phyloP scores from a whole-genome alignment of 306 rosid species.

The Senna siamea region DNA sequence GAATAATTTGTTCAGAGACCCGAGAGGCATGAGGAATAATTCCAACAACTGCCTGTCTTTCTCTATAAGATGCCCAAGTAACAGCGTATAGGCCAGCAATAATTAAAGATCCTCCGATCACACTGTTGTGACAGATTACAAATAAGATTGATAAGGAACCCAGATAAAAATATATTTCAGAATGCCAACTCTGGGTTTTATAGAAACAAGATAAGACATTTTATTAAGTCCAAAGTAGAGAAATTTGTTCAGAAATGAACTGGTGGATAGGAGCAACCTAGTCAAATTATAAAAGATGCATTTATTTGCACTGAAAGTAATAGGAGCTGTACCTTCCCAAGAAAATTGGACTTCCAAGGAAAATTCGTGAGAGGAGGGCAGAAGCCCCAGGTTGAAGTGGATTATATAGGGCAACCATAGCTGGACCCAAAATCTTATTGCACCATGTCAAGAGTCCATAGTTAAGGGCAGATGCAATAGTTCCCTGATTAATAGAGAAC shows the following conservation, averaged over 20 bases:
- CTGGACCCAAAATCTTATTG: conserved; percentile 94
- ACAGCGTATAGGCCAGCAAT: conserved; percentile 83
- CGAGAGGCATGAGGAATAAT: conserved; percentile 52
- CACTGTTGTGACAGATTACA: conserved; percentile 58
- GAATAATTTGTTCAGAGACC: conserved; percentile 61
- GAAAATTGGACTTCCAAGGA: conserved; percentile 91
- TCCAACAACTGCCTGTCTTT: conserved; percentile 62
- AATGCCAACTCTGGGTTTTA: conserved; percentile 12
- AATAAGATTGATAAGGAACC: conserved; percentile 39
- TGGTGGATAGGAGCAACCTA: not conserved
- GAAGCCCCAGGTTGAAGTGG: conserved; percentile 97
- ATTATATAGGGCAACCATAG: conserved; percentile 92
- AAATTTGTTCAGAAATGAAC: conserved; percentile 7
- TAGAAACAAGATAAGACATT: conserved; percentile 17
- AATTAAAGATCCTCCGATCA: conserved; percentile 78
- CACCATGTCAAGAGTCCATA: conserved; percentile 94
- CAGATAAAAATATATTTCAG: not conserved
- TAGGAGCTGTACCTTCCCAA: conserved; percentile 80
- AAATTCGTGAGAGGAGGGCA: conserved; percentile 79
- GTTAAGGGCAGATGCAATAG: conserved; percentile 87
- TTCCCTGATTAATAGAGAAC: conserved; percentile 63
- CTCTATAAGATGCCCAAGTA: conserved; percentile 85
- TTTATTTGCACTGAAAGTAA: conserved; percentile 24
- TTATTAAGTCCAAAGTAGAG: not conserved
- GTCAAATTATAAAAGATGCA: conserved; percentile 14